phyloP scores from a whole-genome alignment of 305 asterid species.

The Plantago lanceolata region DNA sequence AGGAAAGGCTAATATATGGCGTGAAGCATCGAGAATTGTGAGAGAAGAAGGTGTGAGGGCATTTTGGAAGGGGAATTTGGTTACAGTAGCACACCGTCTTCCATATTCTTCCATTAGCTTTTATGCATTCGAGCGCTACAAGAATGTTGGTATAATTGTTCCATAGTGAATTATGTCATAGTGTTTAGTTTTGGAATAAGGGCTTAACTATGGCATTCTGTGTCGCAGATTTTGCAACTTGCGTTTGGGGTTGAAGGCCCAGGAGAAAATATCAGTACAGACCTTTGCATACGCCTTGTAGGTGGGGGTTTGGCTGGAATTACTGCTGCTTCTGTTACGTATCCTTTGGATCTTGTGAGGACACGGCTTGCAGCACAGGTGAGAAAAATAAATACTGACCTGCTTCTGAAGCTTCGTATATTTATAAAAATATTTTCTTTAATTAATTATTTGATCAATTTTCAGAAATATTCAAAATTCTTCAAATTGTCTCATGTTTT shows the following conservation, averaged over 20 bases:
- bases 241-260: constrained; percentile 50
- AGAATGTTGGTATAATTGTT: constrained; percentile 78
- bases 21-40: constrained; percentile 60
- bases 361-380: constrained; percentile 94
- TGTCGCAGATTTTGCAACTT: constrained; percentile 48
- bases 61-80: constrained; percentile 91
- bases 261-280: constrained; percentile 58
- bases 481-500: no score
- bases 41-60: constrained; percentile 77
- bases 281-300: constrained; percentile 58
- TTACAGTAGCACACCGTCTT: constrained; percentile 77
- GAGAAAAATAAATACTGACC: neutral
- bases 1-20: constrained; percentile 60
- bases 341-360: constrained; percentile 88
- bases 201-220: constrained; percentile 17
- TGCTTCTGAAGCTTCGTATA: neutral
- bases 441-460: neutral
- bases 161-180: constrained; percentile 11
- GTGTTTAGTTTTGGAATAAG: neutral
- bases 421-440: no score
- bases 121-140: constrained; percentile 76
- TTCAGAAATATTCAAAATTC: no score
- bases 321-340: constrained; percentile 77
- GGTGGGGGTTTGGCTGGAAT: constrained; percentile 93
- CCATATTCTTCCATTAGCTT: constrained; percentile 85